phyloP scores from a whole-genome alignment of 2,329 filamentous ascomycete genomes.

The Aspergillus ochraceoroseus region DNA sequence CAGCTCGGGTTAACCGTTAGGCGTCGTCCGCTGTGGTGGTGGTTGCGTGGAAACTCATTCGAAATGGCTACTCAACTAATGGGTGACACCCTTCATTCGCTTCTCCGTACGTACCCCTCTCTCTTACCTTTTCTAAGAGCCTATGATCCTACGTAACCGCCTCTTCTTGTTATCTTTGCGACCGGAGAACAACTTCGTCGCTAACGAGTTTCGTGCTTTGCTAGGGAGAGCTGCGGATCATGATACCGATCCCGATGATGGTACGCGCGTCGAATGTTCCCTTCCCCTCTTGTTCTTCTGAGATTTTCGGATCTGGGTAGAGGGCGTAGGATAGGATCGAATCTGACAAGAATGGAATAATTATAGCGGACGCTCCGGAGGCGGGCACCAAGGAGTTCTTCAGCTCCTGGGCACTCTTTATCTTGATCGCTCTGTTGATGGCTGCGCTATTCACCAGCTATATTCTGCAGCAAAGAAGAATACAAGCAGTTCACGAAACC shows the following conservation, averaged over 20 bases:
- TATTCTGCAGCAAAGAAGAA: slow-evolving; percentile 90
- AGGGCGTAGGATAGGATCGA: slow-evolving; percentile 1
- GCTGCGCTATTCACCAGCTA: slow-evolving; percentile 95
- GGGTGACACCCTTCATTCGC: slow-evolving; percentile 33
- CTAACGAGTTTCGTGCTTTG: slow-evolving; percentile 10
- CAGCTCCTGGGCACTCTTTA: slow-evolving; percentile 95
- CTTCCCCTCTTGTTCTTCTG: slow-evolving; percentile 4
- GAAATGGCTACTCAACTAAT: slow-evolving; percentile 38
- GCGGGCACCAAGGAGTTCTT: slow-evolving; percentile 89
- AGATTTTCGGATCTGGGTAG: no score
- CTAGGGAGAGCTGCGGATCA: slow-evolving; percentile 36
- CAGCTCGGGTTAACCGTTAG: slow-evolving; percentile 33
- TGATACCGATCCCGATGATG: slow-evolving; percentile 38
- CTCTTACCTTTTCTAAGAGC: no score
- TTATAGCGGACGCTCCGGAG: slow-evolving; percentile 59
- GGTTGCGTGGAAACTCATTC: slow-evolving; percentile 17
- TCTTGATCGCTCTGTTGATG: slow-evolving; percentile 90
- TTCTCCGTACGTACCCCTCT: slow-evolving; percentile 35
- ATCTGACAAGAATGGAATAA: slow-evolving; percentile 21
- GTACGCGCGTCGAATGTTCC: slow-evolving; percentile 27
- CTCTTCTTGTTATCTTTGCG: no score
- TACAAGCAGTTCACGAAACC: slow-evolving; percentile 96
- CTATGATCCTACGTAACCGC: no score
- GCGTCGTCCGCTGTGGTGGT: slow-evolving; percentile 25
- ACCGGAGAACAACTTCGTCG: no score